A percentile compares a stretch with the other conserved stretches of the same genome.
Conservation (phyloP, 1,139 yeast genomes). For the Zygoascus sp. region DNA sequence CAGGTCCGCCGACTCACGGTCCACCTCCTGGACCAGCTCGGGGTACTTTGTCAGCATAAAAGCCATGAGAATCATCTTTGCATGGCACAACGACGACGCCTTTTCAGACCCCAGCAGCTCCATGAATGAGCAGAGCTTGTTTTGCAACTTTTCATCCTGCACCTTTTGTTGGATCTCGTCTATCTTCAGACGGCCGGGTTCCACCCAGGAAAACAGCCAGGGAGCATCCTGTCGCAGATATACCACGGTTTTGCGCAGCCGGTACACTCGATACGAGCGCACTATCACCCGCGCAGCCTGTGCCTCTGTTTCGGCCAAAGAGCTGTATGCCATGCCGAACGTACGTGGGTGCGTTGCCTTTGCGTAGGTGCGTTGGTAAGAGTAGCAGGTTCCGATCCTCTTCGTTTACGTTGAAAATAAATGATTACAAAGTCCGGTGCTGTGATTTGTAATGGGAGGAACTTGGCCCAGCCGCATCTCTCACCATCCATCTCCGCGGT, state of each 20-base stretch:
- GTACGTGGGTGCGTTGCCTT: not conserved
- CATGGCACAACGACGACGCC: conserved; percentile 24
- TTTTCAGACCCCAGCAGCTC: conserved; percentile 22
- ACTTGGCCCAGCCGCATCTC: not conserved
- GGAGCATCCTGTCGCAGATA: conserved; percentile 1
- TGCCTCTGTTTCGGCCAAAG: not conserved
- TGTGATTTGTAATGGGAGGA: not conserved
- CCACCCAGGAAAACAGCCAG: conserved; percentile 13
- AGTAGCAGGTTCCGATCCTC: too few species aligned
- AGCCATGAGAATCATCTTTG: conserved; percentile 27
- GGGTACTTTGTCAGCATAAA: conserved; percentile 20
- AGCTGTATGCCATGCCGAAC: conserved; percentile 2
- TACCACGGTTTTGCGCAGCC: conserved; percentile 8
- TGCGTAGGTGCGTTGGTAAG: not conserved
- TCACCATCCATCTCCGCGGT: not conserved
- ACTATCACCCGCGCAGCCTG: conserved; percentile 6
- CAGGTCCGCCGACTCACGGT: not conserved
- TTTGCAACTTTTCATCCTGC: conserved; percentile 7
- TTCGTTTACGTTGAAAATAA: too few species aligned
- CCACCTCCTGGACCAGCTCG: conserved; percentile 15
- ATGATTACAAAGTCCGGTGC: not conserved
- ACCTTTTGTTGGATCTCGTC: conserved; percentile 11
- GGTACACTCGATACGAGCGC: conserved; percentile 7
- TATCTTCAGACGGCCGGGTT: conserved; percentile 11
- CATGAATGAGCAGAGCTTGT: conserved; percentile 18